phyloP scores from a whole-genome alignment of 331 rosid species.

The Erythrophleum ivorense region DNA sequence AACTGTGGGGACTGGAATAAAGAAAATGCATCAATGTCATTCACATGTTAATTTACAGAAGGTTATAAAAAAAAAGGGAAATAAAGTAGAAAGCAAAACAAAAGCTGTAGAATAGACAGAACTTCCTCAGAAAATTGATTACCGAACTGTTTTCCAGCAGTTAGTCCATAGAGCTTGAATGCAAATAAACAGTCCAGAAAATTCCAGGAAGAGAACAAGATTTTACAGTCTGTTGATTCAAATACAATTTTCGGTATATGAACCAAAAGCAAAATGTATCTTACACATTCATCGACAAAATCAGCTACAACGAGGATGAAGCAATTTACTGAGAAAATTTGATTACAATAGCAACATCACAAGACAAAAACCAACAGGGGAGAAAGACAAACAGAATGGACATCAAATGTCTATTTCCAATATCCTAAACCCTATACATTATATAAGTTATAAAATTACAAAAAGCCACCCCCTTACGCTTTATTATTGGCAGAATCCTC shows the following conservation, averaged over 20 bases:
- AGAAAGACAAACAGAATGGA: slow-evolving; percentile 37
- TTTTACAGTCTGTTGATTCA: neutral
- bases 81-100: neutral
- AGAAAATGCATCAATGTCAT: neutral
- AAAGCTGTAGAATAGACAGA: neutral
- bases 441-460: slow-evolving; percentile 48
- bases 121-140: neutral
- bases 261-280: slow-evolving; percentile 22
- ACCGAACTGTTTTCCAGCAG: neutral
- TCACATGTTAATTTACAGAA: neutral
- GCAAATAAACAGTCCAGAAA: neutral
- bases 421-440: slow-evolving; percentile 51
- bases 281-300: slow-evolving; percentile 28
- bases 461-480: slow-evolving; percentile 43
- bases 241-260: slow-evolving; percentile 23
- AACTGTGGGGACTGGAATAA: neutral
- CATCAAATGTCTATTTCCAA: slow-evolving; percentile 44
- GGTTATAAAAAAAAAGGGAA: too few species aligned
- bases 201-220: neutral
- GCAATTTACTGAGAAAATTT: slow-evolving; percentile 37
- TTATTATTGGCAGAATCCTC: slow-evolving; percentile 26
- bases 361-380: slow-evolving; percentile 20
- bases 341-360: slow-evolving; percentile 46
- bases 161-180: too few species aligned
- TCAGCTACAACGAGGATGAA: slow-evolving; percentile 47